Base-by-base conservation (phyloP, 257 asterid species). In the Nicotiana sylvestris region DNA sequence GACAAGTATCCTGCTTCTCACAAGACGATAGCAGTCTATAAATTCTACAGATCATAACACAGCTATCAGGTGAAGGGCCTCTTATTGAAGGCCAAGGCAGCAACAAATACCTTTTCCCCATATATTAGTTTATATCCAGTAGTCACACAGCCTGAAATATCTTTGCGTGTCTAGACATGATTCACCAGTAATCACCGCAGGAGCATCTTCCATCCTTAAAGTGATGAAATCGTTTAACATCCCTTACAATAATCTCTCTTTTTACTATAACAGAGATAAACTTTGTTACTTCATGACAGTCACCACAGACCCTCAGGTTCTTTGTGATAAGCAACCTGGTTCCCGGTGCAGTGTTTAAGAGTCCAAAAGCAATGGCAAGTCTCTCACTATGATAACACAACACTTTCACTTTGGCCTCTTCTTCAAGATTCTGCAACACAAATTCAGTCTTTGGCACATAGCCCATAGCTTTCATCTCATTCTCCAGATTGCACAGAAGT, bases 221-320 rank as follows among this genome's bases (percentile, higher is more conserved):
- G 89, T 89, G 95, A 88, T 93, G 94, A 66, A 85, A 90, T n/a
- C 91, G 80, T 88, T 89, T 89, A 67, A 85, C 85, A 77, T 88
- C 91, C 77, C 92, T 84, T 51, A 83, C 86, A 10, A 86, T 57
- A 35, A 90, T 87, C 65, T 89, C 91, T 85, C 88, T 84, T 69
- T 84, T 84, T 70, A 78, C 83, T 29, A 86, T 76, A 29, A 80
- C 64, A 30, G 90, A 87, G 60, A 87, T 87, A 67, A 87, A 85
- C 83, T 84, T 87, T 65, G 69, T 86, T 25, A 86, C 92, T 65
- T 89, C 92, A 30, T 90, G 97, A 46, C 94, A 92, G 27, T 89
- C 92, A 46, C 91, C 91, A 29, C 97, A 89, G 32, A 91, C 92
- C 84, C 95, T 89, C 9, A 92, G 90, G 88, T 91, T 92, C 91